Base-by-base conservation (phyloP, 2,329 filamentous ascomycete genomes). In the Pseudogymnoascus sp. region DNA sequence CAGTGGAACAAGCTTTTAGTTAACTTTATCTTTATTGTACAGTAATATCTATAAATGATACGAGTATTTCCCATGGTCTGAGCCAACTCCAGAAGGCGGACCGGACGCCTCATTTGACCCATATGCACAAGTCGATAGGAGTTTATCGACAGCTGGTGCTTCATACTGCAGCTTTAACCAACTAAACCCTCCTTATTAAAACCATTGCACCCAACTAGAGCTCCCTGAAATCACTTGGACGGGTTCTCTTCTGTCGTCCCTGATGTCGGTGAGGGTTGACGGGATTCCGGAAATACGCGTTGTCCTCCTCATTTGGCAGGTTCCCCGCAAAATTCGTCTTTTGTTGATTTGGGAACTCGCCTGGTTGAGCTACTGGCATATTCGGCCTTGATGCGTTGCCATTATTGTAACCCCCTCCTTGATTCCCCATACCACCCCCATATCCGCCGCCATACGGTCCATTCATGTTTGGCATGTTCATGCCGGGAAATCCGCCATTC, bases 231-330 rank as follows among this genome's bases (percentile, higher is more conserved):
- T 99, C 94, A 71, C 90, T 94, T 9, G 92, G 92, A 60, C 94
- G 82, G 59, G 89, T 84, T 67, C 90, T 81, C 65, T 87, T 83
- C 67, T 90, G 86, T 67, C 88, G 83, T 69, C 91, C 90, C 72
- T 92, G 87, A 70, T 94, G 89, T 57, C 94, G 84, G 70, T 96
- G 89, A 2, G 92, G 92, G 71, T 99, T 99, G 63, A 97, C 89
- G 0, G 94, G 94, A 72, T 96, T 92, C 61, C 94, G 83, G 72
- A 97, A 95, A 74, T 99, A 99, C 5, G 94, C 89, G 62, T 91
- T 90, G 61, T 95, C 91, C 60, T 95, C 90, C 64, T 84, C 83
- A 61, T 81, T 85, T 2, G 80, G 79, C 61, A 78, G 75, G 10
- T 79, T 77, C 15, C 78, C 77, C 33, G 76, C 75, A 66, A 82